Base-by-base conservation (phyloP, 345 rosid species). In the Aquilaria sinensis region DNA sequence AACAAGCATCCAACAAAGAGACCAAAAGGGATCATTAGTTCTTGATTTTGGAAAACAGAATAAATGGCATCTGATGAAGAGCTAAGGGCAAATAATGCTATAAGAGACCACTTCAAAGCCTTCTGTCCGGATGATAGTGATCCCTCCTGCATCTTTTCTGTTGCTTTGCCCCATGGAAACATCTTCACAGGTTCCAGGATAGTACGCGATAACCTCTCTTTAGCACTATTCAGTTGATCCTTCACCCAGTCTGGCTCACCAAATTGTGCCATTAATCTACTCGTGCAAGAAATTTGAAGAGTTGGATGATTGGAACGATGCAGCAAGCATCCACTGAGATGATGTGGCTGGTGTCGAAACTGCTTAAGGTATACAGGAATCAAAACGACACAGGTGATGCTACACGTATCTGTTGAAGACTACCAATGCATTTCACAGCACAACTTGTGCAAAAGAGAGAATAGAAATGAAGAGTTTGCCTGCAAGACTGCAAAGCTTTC, bases 121-220 rank as follows among this genome's bases (percentile, higher is more conserved):
- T 63, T 68, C 57, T 37, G 47, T 32, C 82, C 84, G 23, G 66
- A 63, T 23, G 63, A 4, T 47, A 72, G 32, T 15, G 72, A 15
- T 57, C 69, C 61, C 67, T 75, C 50, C 9, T 70, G 53, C 43
- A 80, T 15, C 47, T 48, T n/a, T 51, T 59, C 60, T 56, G 67
- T 70, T 0, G 81, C 81, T 69, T 79, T 57, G 60, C 64, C 65
- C 87, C 83, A 81, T 8, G 81, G 83, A 43, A 80, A 80, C 47
- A 74, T 64, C 61, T 76, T 81, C 52, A 72, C 70, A 0, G 78
- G 49, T 2, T 45, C 29, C 1, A 75, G 81, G 49, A 69, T 62
- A 10, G 66, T 65, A 53, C 73, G 75, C 81, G 69, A 64, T 64
- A 78, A 31, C 53, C 67, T 80, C 47, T 77, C 76, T 55, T 41